Evolutionary conservation across 148 eudicot species (phyloP), one percentile per base, ranked within the genome.

Genomic region (Vaccinium darrowii): DNA sequence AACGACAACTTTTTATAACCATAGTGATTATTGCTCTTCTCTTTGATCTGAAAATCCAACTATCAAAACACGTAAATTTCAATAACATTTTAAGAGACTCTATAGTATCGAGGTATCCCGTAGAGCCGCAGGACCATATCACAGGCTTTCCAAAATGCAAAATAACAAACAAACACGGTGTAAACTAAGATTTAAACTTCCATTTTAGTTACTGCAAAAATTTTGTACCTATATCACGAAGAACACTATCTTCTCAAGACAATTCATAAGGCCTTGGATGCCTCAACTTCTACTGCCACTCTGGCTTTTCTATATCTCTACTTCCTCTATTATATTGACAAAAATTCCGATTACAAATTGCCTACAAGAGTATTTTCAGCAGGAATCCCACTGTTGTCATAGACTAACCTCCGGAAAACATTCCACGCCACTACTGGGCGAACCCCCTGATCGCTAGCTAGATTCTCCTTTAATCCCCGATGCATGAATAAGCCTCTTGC

Each of bases 381-480:
- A 80, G 30, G 65, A 71, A 80, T 57, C 80, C 79, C 51, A 54
- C 36, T 52, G 57, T 23, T 60, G 54, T 78, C 76, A 21, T 63
- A 60, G 18, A 53, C 78, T 84, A 54, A 85, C 92, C 86, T 92
- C 92, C 87, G 90, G 65, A 85, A 90, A 65, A 15, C 84, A 84
- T 87, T 90, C 98, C 98, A 94, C 1, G 79, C 91, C 87, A 85
- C 82, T 65, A 90, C 73, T n/a, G 96, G 92, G 80, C 86, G 86
- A 81, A 88, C 84, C 15, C 82, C 86, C 78, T 63, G 81, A 74
- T 78, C 15, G 52, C 81, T 82, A 27, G 30, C 84, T 12, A 84
- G 72, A 77, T 80, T 86, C 53, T 85, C 89, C n/a, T 73, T 84
- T 18, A 72, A 58, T 75, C 71, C 75, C 13, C 25, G 82, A 78